Percentiles rank a stretch among this genome's conserved stretches.
Conservation (phyloP, 768 basidiomycete genomes). For the Boletus reticulatus region DNA sequence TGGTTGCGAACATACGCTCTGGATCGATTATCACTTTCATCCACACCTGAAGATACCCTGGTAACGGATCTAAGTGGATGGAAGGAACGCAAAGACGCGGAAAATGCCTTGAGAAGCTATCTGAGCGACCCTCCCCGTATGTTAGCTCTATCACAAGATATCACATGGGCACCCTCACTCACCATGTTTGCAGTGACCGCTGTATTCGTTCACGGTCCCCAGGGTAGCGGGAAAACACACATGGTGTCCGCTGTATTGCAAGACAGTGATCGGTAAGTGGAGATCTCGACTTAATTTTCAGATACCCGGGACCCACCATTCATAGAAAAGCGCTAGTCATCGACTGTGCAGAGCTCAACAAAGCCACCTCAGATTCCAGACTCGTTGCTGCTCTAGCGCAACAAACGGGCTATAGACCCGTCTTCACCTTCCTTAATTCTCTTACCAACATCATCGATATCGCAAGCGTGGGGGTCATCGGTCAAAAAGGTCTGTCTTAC, state of each 20-base stretch:
- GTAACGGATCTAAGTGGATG: slow-evolving; percentile 50
- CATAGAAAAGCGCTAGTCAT: slow-evolving; percentile 70
- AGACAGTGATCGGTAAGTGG: slow-evolving; percentile 50
- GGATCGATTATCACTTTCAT: slow-evolving; percentile 41
- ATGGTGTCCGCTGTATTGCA: slow-evolving; percentile 56
- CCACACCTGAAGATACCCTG: slow-evolving; percentile 16
- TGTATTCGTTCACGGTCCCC: slow-evolving; percentile 78
- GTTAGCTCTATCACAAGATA: slow-evolving; percentile 18
- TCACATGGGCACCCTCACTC: background rate
- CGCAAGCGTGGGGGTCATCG: slow-evolving; percentile 92
- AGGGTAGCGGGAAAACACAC: slow-evolving; percentile 74
- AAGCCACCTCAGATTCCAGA: slow-evolving; percentile 64
- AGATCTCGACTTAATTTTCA: background rate
- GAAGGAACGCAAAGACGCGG: slow-evolving; percentile 84
- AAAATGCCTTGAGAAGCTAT: slow-evolving; percentile 63
- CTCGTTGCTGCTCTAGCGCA: slow-evolving; percentile 66
- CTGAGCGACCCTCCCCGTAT: slow-evolving; percentile 73
- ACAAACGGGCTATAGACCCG: slow-evolving; percentile 88
- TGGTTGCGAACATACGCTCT: slow-evolving; percentile 70
- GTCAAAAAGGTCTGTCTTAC: slow-evolving; percentile 71
- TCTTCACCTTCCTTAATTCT: slow-evolving; percentile 83
- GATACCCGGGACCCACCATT: background rate
- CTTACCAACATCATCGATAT: slow-evolving; percentile 84
- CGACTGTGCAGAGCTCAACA: slow-evolving; percentile 76
- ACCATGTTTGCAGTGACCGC: slow-evolving; percentile 52